Percentiles rank a stretch among this genome's conserved stretches.
These are phyloP conservation scores for Saccharomycopsis crataegensis DNA, from an alignment of 1,139 yeast species.

Conservation along the genomic window DNA sequence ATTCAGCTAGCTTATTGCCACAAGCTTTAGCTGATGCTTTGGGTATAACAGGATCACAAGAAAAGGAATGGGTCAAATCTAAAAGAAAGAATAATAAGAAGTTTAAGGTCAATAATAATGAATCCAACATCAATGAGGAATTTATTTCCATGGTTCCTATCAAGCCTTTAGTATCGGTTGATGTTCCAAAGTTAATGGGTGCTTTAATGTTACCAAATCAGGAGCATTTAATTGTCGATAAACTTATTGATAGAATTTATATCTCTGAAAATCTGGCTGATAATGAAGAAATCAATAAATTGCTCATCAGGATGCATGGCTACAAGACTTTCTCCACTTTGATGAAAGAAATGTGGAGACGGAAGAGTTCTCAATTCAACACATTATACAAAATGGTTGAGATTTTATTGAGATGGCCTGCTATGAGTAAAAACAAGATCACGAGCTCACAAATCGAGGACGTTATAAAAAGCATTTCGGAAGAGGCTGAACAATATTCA, in stretches of 20 bases:
- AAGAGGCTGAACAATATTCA: constrained; percentile 13
- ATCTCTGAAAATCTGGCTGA: constrained; percentile 44
- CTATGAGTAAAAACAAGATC: constrained; percentile 73
- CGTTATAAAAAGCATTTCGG: constrained; percentile 43
- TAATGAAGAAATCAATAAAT: constrained; percentile 36
- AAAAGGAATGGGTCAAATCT: constrained; percentile 58
- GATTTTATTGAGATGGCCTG: constrained; percentile 69
- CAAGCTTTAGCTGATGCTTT: constrained; percentile 80
- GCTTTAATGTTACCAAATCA: constrained; percentile 66
- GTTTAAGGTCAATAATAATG: constrained; percentile 41
- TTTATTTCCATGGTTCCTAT: constrained; percentile 57
- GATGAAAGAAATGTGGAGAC: constrained; percentile 35
- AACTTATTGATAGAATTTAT: constrained; percentile 61
- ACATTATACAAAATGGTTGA: constrained; percentile 35
- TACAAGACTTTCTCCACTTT: constrained; percentile 69
- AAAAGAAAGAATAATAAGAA: constrained; percentile 39
- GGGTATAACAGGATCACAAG: constrained; percentile 60
- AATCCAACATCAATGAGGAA: constrained; percentile 54
- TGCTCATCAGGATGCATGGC: constrained; percentile 75
- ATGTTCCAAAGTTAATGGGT: constrained; percentile 75
- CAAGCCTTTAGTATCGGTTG: constrained; percentile 44
- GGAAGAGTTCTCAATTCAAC: constrained; percentile 16
- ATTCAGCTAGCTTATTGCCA: constrained; percentile 76
- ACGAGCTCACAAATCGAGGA: constrained; percentile 72
- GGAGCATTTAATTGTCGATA: constrained; percentile 57